Conservation (phyloP, 495 filamentous ascomycete genomes). For the Hypomontagnella monticulosa region DNA sequence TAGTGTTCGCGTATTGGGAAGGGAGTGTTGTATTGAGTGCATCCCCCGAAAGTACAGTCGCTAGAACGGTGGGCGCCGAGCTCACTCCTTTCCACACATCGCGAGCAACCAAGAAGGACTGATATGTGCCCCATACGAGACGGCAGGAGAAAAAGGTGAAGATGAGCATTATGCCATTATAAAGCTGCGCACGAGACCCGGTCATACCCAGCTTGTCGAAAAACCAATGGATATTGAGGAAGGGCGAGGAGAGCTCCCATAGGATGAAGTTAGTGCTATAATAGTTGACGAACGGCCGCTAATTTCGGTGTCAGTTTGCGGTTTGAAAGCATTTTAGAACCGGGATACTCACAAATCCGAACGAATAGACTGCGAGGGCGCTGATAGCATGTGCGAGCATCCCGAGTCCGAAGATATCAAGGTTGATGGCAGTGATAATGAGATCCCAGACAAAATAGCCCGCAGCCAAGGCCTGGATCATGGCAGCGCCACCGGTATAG, state of each 20-base stretch:
- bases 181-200: conserved; percentile 65
- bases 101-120: conserved; percentile 75
- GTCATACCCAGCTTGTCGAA: conserved; percentile 97
- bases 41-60: conserved; percentile 43
- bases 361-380: conserved; percentile 84
- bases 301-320: conserved; percentile 14
- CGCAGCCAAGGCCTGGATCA: conserved; percentile 83
- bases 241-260: conserved; percentile 94
- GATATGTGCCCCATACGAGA: conserved; percentile 90
- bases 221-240: conserved; percentile 99
- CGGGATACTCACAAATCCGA: conserved; percentile 83
- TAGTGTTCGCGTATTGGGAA: conserved; percentile 52
- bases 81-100: conserved; percentile 78
- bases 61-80: conserved; percentile 46
- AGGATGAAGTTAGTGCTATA: conserved; percentile 93
- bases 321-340: neutral
- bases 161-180: conserved; percentile 45
- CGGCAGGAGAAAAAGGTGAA: conserved; percentile 84
- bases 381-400: conserved; percentile 89
- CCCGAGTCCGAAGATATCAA: conserved; percentile 86
- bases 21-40: conserved; percentile 43
- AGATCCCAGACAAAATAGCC: conserved; percentile 99
- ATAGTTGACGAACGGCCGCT: conserved; percentile 95
- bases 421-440: conserved; percentile 72
- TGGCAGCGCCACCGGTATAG: conserved; percentile 82